A percentile compares a stretch with the other conserved stretches of the same genome.
Evolutionary conservation across 768 basidiomycete genomes (phyloP).

Genomic region (Hebeloma cylindrosporum): DNA sequence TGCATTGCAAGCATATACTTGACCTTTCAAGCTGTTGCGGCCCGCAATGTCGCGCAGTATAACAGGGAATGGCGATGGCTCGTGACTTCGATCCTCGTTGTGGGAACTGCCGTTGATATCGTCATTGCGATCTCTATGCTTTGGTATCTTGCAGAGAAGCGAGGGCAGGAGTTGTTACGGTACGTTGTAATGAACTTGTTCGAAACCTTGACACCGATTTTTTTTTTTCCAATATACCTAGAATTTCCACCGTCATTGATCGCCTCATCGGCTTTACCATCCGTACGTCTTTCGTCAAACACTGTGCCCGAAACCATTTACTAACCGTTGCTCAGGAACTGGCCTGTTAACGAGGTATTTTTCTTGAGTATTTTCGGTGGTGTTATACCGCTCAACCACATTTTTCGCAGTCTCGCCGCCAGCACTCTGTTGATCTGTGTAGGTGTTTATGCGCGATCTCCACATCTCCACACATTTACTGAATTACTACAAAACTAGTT

Average conservation of each 20-base stretch:
- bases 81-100: conserved; percentile 29
- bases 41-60: conserved; percentile 19
- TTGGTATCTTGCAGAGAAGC: conserved; percentile 27
- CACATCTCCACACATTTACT: too few species aligned
- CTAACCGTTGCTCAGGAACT: conserved; percentile 15
- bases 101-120: conserved; percentile 31
- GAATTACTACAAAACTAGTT: conserved; percentile 17
- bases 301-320: background rate
- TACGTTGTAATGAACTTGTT: too few species aligned
- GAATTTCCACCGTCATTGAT: conserved; percentile 26
- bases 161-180: conserved; percentile 20
- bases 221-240: too few species aligned
- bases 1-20: conserved; percentile 30
- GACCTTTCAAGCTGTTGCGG: conserved; percentile 22
- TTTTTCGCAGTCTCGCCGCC: conserved; percentile 11
- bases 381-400: background rate
- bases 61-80: conserved; percentile 30
- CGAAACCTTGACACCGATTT: background rate
- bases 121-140: conserved; percentile 32
- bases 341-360: conserved; percentile 28
- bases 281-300: conserved; percentile 24
- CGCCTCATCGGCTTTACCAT: conserved; percentile 30
- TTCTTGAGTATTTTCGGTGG: background rate
- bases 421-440: conserved; percentile 22
- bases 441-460: too few species aligned